These are phyloP conservation scores for Plasmodium falciparum DNA, from an alignment of 169 alveolate genomes.

Conservation along the genomic window DNA sequence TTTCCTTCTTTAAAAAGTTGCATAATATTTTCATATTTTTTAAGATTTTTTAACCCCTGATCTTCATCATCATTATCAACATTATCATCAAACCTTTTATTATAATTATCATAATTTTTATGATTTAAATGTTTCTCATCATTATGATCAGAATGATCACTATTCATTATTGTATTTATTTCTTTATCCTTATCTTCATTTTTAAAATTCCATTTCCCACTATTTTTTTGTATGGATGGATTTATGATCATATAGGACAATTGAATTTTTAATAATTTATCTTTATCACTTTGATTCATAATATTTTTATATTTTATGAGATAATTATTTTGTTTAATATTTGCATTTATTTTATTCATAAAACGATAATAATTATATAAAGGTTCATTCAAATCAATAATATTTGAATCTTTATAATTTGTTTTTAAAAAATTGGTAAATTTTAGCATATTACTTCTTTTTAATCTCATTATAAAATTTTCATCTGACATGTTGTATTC, in stretches of 20 bases:
- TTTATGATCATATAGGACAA: slow-evolving; percentile 73
- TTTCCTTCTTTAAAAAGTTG: neutral
- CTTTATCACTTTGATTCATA: slow-evolving; percentile 74
- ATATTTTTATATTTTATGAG: slow-evolving; percentile 22
- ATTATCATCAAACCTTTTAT: neutral
- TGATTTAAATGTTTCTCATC: neutral
- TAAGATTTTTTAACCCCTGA: too few species aligned
- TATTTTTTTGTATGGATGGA: slow-evolving; percentile 65
- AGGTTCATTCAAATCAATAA: slow-evolving; percentile 38
- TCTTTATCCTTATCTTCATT: slow-evolving; percentile 40
- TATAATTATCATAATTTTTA: neutral
- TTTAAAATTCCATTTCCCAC: slow-evolving; percentile 73
- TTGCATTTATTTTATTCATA: slow-evolving; percentile 64
- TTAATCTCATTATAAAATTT: slow-evolving; percentile 24
- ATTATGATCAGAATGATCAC: neutral
- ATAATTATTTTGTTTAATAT: slow-evolving; percentile 48
- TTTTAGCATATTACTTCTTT: slow-evolving; percentile 58
- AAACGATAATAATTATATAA: slow-evolving; percentile 61
- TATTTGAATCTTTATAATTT: slow-evolving; percentile 23
- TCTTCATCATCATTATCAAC: neutral
- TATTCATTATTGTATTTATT: neutral
- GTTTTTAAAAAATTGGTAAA: slow-evolving; percentile 34
- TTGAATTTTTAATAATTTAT: slow-evolving; percentile 46
- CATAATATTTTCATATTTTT: too few species aligned
- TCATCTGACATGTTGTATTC: slow-evolving; percentile 1